These are phyloP conservation scores for Candida maltosa DNA, from an alignment of 805 yeast genomes.

Conservation along the genomic window DNA sequence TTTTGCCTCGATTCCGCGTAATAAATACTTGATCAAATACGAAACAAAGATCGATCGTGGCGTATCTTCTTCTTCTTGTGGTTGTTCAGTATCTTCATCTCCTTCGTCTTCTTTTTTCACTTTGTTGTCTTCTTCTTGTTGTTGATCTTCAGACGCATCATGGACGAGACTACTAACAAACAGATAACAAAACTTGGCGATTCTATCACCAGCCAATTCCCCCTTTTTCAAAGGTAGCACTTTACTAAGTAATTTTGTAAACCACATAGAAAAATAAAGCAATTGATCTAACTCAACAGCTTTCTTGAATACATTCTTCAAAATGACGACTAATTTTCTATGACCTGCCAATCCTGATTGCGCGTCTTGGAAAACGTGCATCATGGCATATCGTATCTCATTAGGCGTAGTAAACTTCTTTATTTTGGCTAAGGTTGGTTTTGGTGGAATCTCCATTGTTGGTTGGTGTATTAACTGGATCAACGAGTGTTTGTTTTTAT, in stretches of 20 bases:
- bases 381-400: conserved; percentile 41
- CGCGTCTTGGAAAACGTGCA: conserved; percentile 75
- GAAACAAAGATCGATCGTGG: conserved; percentile 55
- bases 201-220: conserved; percentile 70
- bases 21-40: conserved; percentile 58
- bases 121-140: conserved; percentile 12
- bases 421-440: conserved; percentile 15
- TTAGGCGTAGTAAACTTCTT: conserved; percentile 16
- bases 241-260: conserved; percentile 61
- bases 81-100: conserved; percentile 13
- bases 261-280: conserved; percentile 56
- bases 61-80: conserved; percentile 35
- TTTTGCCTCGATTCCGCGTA: conserved; percentile 76
- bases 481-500: conserved; percentile 3
- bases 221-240: conserved; percentile 66
- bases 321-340: conserved; percentile 62
- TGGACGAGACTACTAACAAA: conserved; percentile 47
- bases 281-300: conserved; percentile 51
- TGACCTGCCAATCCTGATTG: conserved; percentile 75
- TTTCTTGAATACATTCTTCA: conserved; percentile 56
- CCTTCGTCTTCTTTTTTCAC: conserved; percentile 19
- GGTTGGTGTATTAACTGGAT: background rate
- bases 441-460: conserved; percentile 6
- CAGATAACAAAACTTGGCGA: conserved; percentile 67
- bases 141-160: conserved; percentile 16